Conservation (phyloP, 2,329 filamentous ascomycete species). For the Penicillium rolfsii region DNA sequence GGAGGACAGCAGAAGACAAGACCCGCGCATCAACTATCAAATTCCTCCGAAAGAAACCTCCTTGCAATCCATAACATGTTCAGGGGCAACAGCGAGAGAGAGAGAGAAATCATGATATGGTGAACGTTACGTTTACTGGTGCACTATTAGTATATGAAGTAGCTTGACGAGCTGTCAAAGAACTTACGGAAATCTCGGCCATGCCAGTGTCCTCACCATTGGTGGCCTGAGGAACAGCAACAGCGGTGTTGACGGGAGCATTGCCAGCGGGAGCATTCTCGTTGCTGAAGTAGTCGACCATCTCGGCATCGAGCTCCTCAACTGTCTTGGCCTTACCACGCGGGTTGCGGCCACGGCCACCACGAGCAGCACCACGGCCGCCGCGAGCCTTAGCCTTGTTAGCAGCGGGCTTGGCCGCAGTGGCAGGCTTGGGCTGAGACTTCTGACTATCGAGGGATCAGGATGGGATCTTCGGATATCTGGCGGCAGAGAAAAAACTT, state of each 20-base stretch:
- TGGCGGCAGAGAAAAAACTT: slow-evolving; percentile 41
- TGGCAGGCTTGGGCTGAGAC: slow-evolving; percentile 79
- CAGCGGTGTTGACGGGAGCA: slow-evolving; percentile 52
- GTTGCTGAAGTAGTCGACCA: slow-evolving; percentile 85
- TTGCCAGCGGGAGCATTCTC: slow-evolving; percentile 45
- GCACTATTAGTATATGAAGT: background rate
- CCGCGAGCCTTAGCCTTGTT: slow-evolving; percentile 12
- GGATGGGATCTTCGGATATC: background rate
- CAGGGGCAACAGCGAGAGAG: slow-evolving; percentile 10
- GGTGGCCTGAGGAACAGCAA: slow-evolving; percentile 54
- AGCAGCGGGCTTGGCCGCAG: slow-evolving; percentile 67
- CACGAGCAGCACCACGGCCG: slow-evolving; percentile 51
- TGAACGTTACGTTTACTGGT: slow-evolving; percentile 11
- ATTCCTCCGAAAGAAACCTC: slow-evolving; percentile 13
- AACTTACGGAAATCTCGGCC: slow-evolving; percentile 60
- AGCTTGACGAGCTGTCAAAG: background rate
- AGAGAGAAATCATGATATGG: background rate
- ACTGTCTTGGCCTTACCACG: slow-evolving; percentile 81
- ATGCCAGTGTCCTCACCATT: slow-evolving; percentile 57
- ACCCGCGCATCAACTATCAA: slow-evolving; percentile 32
- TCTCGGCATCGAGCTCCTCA: slow-evolving; percentile 95
- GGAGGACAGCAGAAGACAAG: slow-evolving; percentile 28
- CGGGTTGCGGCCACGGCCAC: slow-evolving; percentile 59
- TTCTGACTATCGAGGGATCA: slow-evolving; percentile 56
- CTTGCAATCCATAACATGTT: slow-evolving; percentile 9